Conservation (phyloP, 2,329 filamentous ascomycete species). For the Venturia aucupariae region DNA sequence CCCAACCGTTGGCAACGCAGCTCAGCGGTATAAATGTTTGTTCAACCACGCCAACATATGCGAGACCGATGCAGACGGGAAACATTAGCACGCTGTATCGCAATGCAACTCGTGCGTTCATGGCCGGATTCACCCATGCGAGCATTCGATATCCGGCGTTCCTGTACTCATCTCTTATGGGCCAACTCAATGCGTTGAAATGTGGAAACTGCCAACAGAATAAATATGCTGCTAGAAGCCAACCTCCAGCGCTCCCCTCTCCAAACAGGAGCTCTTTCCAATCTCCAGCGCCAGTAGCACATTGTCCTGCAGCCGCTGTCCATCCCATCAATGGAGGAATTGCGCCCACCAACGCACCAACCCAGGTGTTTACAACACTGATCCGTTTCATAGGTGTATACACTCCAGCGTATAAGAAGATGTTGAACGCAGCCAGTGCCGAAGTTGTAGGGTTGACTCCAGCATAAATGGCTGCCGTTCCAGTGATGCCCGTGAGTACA, state of each 20-base stretch:
- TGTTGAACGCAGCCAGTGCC: constrained; percentile 74
- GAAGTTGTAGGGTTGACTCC: constrained; percentile 93
- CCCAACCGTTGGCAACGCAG: constrained; percentile 75
- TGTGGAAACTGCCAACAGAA: constrained; percentile 98
- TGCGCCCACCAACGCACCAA: constrained; percentile 82
- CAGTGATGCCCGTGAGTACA: constrained; percentile 57
- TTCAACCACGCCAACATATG: constrained; percentile 72
- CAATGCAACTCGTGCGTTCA: constrained; percentile 78
- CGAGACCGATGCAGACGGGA: constrained; percentile 74
- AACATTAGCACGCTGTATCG: constrained; percentile 80
- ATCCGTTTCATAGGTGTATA: constrained; percentile 92
- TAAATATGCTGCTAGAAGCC: constrained; percentile 74
- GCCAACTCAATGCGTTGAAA: constrained; percentile 89
- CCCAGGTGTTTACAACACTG: constrained; percentile 84
- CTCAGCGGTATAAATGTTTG: constrained; percentile 77
- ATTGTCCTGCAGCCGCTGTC: constrained; percentile 87
- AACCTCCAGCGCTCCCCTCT: constrained; percentile 63
- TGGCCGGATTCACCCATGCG: constrained; percentile 74
- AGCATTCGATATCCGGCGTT: constrained; percentile 61
- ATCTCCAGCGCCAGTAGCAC: constrained; percentile 47
- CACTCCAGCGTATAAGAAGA: constrained; percentile 77
- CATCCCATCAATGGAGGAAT: constrained; percentile 97
- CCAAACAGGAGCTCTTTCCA: constrained; percentile 68
- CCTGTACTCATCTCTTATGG: constrained; percentile 83
- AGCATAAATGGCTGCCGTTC: constrained; percentile 66